Conservation (phyloP, 371 early-diverging fungal genomes). For the Mortierella sp. region DNA sequence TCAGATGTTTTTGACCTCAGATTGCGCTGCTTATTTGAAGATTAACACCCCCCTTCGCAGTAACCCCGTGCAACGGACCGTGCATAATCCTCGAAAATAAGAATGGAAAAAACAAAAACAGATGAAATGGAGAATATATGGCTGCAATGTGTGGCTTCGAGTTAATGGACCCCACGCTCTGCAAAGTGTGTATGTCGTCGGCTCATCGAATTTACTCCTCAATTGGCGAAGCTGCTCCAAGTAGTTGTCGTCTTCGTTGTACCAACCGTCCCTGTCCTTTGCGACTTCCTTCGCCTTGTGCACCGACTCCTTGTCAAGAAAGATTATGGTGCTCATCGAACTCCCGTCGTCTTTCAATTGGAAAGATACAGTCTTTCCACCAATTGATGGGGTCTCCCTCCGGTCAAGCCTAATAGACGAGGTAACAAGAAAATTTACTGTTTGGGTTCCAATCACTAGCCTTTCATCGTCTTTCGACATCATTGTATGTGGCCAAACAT, state of each 20-base stretch:
- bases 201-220: conserved; percentile 8
- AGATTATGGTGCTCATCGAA: conserved; percentile 2
- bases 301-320: conserved; percentile 13
- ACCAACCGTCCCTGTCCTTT: neutral
- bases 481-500: conserved; percentile 42
- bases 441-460: conserved; percentile 39
- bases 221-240: conserved; percentile 7
- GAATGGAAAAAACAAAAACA: no score
- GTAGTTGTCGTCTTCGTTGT: neutral
- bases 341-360: neutral
- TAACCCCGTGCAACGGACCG: no score
- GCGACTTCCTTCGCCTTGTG: neutral
- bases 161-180: conserved; percentile 3
- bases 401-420: conserved; percentile 17
- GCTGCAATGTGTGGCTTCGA: neutral
- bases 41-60: no score
- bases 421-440: conserved; percentile 34
- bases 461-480: conserved; percentile 23
- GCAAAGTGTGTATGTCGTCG: conserved; percentile 3
- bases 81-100: no score
- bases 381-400: conserved; percentile 3
- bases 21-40: no score
- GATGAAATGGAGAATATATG: no score
- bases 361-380: conserved; percentile 9
- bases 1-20: no score